phyloP scores from a whole-genome alignment of 1,284 basidiomycete genomes.

The Ustilago trichophora region DNA sequence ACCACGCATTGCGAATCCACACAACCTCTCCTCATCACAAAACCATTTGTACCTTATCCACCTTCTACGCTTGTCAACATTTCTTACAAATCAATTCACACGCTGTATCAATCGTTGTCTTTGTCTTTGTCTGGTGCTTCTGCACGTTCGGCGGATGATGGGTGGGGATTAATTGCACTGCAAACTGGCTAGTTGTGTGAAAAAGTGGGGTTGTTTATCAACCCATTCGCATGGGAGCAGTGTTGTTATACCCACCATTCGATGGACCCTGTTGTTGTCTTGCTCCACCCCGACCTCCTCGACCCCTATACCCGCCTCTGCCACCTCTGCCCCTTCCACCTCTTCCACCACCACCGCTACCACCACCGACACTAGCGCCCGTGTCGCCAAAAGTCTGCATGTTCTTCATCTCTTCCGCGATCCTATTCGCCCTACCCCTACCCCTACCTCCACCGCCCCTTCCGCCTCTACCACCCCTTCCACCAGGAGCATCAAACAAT shows the following conservation, averaged over 20 bases:
- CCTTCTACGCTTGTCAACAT: too few species aligned
- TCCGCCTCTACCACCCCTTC: constrained; percentile 25
- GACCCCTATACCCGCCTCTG: constrained; percentile 16
- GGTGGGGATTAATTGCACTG: too few species aligned
- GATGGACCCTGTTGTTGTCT: not conserved
- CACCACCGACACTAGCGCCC: constrained; percentile 4
- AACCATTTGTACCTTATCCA: too few species aligned
- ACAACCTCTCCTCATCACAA: too few species aligned
- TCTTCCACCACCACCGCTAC: constrained; percentile 13
- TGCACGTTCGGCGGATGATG: too few species aligned
- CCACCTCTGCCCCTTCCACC: constrained; percentile 18
- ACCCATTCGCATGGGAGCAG: constrained; percentile 26
- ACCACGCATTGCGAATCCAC: too few species aligned
- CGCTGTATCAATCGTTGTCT: too few species aligned
- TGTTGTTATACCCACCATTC: not conserved
- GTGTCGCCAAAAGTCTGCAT: constrained; percentile 64
- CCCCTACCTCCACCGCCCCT: constrained; percentile 45
- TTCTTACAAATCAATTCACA: too few species aligned
- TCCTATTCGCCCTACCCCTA: constrained; percentile 45
- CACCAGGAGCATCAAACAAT: constrained; percentile 24
- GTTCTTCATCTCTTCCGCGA: constrained; percentile 61
- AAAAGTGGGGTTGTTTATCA: too few species aligned
- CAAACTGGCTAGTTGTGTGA: too few species aligned
- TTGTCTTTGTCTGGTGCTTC: too few species aligned
- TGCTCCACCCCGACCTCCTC: constrained; percentile 8